A percentile compares a stretch with the other conserved stretches of the same genome.
These are phyloP conservation scores for Madurella mycetomatis DNA, from an alignment of 2,329 filamentous ascomycete genomes.

Conservation along the genomic window DNA sequence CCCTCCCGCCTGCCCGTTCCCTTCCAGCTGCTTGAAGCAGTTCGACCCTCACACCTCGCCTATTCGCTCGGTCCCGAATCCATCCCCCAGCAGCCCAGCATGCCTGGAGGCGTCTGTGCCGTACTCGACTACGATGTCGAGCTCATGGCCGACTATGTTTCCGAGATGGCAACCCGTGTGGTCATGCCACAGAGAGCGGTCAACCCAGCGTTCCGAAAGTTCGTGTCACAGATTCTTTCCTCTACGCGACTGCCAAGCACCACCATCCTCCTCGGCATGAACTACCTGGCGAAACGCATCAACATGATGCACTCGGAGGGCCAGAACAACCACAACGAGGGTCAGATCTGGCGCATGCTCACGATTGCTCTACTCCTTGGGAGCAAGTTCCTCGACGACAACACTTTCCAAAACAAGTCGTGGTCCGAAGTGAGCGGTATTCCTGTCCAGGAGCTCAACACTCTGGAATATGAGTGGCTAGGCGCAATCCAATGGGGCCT, in stretches of 20 bases:
- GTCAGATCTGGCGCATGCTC: constrained; percentile 80
- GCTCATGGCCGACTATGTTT: constrained; percentile 90
- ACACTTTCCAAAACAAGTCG: constrained; percentile 94
- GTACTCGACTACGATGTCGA: constrained; percentile 97
- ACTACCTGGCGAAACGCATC: constrained; percentile 81
- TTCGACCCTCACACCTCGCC: constrained; percentile 30
- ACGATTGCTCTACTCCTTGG: constrained; percentile 81
- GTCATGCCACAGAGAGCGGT: constrained; percentile 51
- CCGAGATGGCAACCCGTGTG: constrained; percentile 71
- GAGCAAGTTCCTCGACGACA: constrained; percentile 95
- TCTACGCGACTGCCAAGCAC: constrained; percentile 87
- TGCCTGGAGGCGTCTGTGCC: constrained; percentile 81
- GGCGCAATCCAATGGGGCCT: constrained; percentile 76
- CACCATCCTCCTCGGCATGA: constrained; percentile 84
- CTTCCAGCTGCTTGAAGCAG: constrained; percentile 40
- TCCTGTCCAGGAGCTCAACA: constrained; percentile 75
- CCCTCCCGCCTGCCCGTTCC: constrained; percentile 25
- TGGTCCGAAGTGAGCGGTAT: constrained; percentile 96
- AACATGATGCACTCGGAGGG: constrained; percentile 61
- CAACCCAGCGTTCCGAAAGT: constrained; percentile 78
- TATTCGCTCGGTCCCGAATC: constrained; percentile 7
- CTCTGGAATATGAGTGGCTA: constrained; percentile 84
- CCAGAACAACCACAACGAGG: constrained; percentile 56
- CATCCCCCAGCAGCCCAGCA: constrained; percentile 39
- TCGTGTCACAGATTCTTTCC: constrained; percentile 83